A percentile compares a stretch with the other conserved stretches of the same genome.
These are phyloP conservation scores for Haematococcus sp. DNA, from an alignment of 139 green algal genomes.

Conservation along the genomic window DNA sequence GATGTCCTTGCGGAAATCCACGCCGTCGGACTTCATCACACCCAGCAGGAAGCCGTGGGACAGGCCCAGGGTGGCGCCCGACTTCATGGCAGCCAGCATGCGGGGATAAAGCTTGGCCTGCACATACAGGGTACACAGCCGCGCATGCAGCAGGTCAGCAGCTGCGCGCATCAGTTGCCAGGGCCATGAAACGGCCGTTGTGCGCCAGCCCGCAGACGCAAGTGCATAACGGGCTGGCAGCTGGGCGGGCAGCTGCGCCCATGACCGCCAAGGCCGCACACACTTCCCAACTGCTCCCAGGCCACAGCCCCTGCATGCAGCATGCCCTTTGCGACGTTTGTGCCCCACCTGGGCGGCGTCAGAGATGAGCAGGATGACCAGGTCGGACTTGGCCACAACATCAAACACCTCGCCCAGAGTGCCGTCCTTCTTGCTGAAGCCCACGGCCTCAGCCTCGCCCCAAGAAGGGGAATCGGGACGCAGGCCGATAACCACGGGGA, in stretches of 20 bases:
- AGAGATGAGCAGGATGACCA: constrained; percentile 97
- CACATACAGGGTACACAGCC: neutral
- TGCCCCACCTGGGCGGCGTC: constrained; percentile 86
- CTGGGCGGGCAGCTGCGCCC: neutral
- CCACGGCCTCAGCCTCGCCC: constrained; percentile 81
- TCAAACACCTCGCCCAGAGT: constrained; percentile 97
- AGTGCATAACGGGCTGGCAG: no score
- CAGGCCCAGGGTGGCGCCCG: constrained; percentile 92
- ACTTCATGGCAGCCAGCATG: constrained; percentile 97
- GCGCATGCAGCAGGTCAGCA: neutral
- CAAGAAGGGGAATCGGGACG: constrained; percentile 73
- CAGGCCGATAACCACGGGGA: constrained; percentile 91
- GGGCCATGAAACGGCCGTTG: neutral
- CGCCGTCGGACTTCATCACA: constrained; percentile 89
- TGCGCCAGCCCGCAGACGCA: neutral
- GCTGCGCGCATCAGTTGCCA: no score
- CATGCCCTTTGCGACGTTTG: neutral
- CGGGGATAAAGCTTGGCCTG: constrained; percentile 95
- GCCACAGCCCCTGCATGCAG: neutral
- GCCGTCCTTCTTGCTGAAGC: constrained; percentile 87
- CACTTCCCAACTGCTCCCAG: neutral
- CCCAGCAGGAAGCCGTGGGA: constrained; percentile 99
- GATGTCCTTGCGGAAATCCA: constrained; percentile 97
- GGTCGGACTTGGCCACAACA: constrained; percentile 81
- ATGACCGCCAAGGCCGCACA: no score